Base-by-base conservation (phyloP, 495 filamentous ascomycete species). In the Trichoderma virens region DNA sequence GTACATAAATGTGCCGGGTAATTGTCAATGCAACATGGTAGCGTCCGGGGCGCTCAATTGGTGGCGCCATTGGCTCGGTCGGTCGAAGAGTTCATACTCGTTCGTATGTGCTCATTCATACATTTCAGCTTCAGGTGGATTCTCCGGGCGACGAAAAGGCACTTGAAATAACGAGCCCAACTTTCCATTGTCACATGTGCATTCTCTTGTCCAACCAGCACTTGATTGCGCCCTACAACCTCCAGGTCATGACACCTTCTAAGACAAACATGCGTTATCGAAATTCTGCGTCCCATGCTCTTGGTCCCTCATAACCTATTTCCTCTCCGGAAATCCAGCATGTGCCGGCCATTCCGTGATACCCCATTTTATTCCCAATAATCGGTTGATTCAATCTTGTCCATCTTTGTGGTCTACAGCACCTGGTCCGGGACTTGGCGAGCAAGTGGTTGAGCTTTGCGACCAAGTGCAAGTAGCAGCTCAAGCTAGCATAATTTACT, bases 401-500 rank as follows among this genome's bases (percentile, higher is more conserved):
- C 9, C 23, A 30, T 16, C 13, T 56, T 56, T 9, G 2, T 30
- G 20, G 13, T 56, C 25, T 56, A 27, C 51, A 56, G 51, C 51
- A 11, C 6, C 13, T 56, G 51, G 51, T 30, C 51, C 51, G 18
- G 51, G 51, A 30, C 51, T 56, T 56, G 7, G 16, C 16, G 18
- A 31, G 7, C 8, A 56, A 31, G 51, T 18, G 25, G 23, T 56
- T 31, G 2, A 16, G 20, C 13, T 56, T 56, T 56, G 51, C 51
- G 60, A 23, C 60, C 60, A 61, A 35, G 60, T 6, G 13, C n/a
- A 59, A 13, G 60, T 6, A 28, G 32, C 31, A 16, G 60, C 35
- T 30, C 31, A 38, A 31, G 60, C 60, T n/a, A 2, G 60, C 31
- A 30, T 18, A 14, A 51, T 65, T 74, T 81, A 82, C 78, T 86